A percentile compares a stretch with the other conserved stretches of the same genome.
phyloP scores from a whole-genome alignment of 192 early-diverging fungal genomes.

The Cetraspora pellucida region DNA sequence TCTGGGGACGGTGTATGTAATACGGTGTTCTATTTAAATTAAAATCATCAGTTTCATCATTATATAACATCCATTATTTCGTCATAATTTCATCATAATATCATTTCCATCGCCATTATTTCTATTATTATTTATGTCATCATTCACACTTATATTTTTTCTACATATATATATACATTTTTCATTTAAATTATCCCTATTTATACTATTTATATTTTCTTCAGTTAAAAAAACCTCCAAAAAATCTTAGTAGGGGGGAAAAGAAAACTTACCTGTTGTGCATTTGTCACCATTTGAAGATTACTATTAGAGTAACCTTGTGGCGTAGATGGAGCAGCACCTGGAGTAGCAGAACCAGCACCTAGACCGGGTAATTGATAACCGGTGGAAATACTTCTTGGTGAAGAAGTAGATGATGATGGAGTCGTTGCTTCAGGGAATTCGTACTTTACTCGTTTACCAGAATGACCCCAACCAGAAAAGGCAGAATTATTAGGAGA shows the following conservation, averaged over 20 bases:
- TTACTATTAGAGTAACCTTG: constrained; percentile 26
- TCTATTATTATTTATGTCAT: too few species aligned
- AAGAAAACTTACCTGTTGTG: constrained; percentile 21
- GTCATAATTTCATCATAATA: neutral
- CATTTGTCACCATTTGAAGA: constrained; percentile 32
- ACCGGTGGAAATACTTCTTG: neutral
- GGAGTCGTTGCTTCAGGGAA: constrained; percentile 27
- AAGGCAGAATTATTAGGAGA: constrained; percentile 27
- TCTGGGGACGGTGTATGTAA: constrained; percentile 27
- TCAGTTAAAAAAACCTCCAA: too few species aligned
- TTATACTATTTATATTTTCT: too few species aligned
- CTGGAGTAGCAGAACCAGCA: constrained; percentile 13
- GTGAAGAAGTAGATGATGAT: constrained; percentile 30
- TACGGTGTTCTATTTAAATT: constrained; percentile 20
- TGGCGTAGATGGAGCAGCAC: constrained; percentile 20
- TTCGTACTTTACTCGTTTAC: constrained; percentile 34
- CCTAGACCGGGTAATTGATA: constrained; percentile 30
- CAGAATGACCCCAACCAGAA: constrained; percentile 17
- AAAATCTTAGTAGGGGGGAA: neutral
- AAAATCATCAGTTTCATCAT: constrained; percentile 22
- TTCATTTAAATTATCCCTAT: too few species aligned
- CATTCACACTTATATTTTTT: too few species aligned
- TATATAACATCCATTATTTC: neutral
- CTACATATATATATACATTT: too few species aligned
- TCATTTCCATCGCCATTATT: neutral